Conservation (phyloP, 1,284 basidiomycete species). For the Ustilago crameri region DNA sequence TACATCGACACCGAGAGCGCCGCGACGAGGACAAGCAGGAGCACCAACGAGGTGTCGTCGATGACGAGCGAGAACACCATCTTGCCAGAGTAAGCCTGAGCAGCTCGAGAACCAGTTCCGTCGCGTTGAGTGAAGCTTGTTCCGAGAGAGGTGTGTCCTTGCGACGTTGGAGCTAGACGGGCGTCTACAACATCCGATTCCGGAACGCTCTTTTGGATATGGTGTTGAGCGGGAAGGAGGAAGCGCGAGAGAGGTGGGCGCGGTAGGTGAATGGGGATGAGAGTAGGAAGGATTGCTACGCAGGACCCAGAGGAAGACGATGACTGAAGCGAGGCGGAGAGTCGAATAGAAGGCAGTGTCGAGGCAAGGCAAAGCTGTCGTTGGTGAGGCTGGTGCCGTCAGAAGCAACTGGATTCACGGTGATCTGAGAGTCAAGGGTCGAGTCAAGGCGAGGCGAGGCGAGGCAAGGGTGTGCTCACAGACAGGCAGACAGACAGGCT, state of each 20-base stretch:
- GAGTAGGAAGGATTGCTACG: not conserved
- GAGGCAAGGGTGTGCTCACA: not conserved
- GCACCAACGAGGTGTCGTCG: conserved; percentile 59
- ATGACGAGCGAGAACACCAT: conserved; percentile 59
- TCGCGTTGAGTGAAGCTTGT: not conserved
- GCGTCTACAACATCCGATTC: too few relatives aligned
- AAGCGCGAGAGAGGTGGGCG: not conserved
- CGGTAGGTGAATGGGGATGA: not conserved
- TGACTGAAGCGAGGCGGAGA: too few relatives aligned
- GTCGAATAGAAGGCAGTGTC: not conserved
- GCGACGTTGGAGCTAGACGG: too few relatives aligned
- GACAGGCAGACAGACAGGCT: too few relatives aligned
- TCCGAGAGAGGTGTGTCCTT: not conserved
- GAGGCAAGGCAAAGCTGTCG: not conserved
- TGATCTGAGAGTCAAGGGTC: conserved; percentile 3
- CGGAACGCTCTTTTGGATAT: too few relatives aligned
- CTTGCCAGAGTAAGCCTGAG: conserved; percentile 2
- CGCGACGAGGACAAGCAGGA: conserved; percentile 52
- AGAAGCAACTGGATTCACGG: not conserved
- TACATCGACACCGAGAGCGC: conserved; percentile 49
- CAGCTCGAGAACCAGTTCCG: not conserved
- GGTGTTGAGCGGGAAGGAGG: not conserved
- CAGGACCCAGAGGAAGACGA: not conserved
- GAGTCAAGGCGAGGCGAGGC: not conserved
- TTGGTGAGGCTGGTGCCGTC: not conserved